phyloP scores from a whole-genome alignment of 495 filamentous ascomycete species.

The Talaromyces trachyspermus region DNA sequence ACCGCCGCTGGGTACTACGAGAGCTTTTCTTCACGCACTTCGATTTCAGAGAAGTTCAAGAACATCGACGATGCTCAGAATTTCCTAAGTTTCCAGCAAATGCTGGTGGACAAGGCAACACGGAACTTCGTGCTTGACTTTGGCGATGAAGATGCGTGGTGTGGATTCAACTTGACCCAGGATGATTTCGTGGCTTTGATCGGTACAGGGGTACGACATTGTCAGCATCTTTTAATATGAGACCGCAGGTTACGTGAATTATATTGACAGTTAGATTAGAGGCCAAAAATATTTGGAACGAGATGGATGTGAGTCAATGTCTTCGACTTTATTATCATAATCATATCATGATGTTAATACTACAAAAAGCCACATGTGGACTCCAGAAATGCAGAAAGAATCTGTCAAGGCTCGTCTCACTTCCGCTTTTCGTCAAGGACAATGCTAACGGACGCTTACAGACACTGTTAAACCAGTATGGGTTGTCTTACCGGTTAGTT shows the following conservation, averaged over 20 bases:
- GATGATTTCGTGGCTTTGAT: conserved; percentile 36
- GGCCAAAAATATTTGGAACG: conserved; percentile 35
- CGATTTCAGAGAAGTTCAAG: conserved; percentile 32
- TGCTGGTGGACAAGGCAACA: conserved; percentile 32
- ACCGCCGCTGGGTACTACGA: conserved; percentile 32
- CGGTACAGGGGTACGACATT: conserved; percentile 22
- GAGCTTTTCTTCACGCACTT: conserved; percentile 16
- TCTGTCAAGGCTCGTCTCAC: conserved; percentile 35
- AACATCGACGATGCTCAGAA: conserved; percentile 47
- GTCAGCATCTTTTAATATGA: not conserved
- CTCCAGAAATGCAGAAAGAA: conserved; percentile 52
- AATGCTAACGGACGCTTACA: conserved; percentile 4
- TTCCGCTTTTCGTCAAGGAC: not conserved
- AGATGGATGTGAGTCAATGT: conserved; percentile 59
- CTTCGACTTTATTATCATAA: not conserved
- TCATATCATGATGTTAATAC: conserved; percentile 10
- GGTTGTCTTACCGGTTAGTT: conserved; percentile 59
- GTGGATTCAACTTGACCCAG: conserved; percentile 49
- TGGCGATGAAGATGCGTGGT: conserved; percentile 53
- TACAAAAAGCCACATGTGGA: conserved; percentile 58
- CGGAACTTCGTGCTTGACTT: conserved; percentile 68
- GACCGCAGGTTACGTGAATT: conserved; percentile 1
- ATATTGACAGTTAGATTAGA: conserved; percentile 15
- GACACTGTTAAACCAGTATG: conserved; percentile 49
- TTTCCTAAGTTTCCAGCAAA: conserved; percentile 32